Evolutionary conservation across 148 eudicot species (phyloP), one percentile per base, ranked within the genome.

Genomic region (Limonium bicolor): DNA sequence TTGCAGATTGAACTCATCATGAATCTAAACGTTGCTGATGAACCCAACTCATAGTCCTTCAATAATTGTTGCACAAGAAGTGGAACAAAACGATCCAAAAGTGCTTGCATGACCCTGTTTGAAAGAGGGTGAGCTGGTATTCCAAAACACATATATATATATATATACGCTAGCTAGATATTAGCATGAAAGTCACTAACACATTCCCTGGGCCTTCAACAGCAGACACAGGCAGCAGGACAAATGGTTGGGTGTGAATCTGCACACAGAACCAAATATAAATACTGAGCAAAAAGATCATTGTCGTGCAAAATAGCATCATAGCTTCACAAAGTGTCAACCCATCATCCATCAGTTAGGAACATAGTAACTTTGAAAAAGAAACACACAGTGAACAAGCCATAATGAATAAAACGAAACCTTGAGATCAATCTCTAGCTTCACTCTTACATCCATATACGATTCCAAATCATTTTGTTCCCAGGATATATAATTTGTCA

Each of bases 161-260:
- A 4, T 2, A 50, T 31, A 55, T 47, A 35, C 28, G 44, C 17
- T 16, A 14, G 29, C 31, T 33, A 28, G 6, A 15, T 11, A 15
- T 2, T n/a, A 12, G 6, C 3, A 17, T 30, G 32, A 25, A 36
- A 26, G 6, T 35, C 11, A 69, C 96, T 72, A 48, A 86, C 96
- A 82, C 41, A 63, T 76, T 87, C 40, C 94, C 96, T 7, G 96
- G 94, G 51, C 61, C 58, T 65, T 87, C 96, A 32, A 87, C 80
- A 53, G 94, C 76, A 27, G 96, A 82, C 36, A 70, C 54, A 7
- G 90, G 96, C 31, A 87, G 68, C 61, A 78, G 35, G 24, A 48
- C 59, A 52, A 87, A 82, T 24, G 94, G 96, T 28, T 18, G 41
- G 41, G 63, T 82, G 63, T 79, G 56, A 34, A 87, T 71, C 96